phyloP scores from a whole-genome alignment of 1,284 basidiomycete genomes.

The Salmacisia buchloeana region DNA sequence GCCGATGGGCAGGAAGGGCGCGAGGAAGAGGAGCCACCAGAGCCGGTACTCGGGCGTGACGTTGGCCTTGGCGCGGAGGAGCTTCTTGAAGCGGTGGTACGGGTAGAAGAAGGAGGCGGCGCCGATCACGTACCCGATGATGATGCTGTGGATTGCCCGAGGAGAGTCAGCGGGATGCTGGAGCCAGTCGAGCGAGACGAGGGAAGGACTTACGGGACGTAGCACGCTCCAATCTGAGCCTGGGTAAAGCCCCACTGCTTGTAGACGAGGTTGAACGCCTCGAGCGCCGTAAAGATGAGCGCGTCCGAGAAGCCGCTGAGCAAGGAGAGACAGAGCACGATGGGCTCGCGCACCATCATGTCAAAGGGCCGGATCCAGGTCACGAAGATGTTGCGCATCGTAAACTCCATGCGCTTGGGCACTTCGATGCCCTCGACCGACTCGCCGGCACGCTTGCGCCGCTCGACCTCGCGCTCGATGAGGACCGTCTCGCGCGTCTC shows the following conservation, averaged over 20 bases:
- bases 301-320: constrained; percentile 52
- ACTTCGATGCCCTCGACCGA: neutral
- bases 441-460: constrained; percentile 46
- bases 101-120: constrained; percentile 51
- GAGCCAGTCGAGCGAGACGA: neutral
- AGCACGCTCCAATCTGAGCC: constrained; percentile 48
- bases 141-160: constrained; percentile 24
- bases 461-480: constrained; percentile 52
- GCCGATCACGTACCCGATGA: constrained; percentile 52
- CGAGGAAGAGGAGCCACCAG: constrained; percentile 50
- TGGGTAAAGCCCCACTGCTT: constrained; percentile 52
- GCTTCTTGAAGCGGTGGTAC: constrained; percentile 14
- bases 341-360: constrained; percentile 52
- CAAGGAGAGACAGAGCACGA: constrained; percentile 52
- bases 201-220: constrained; percentile 36
- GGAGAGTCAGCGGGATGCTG: neutral
- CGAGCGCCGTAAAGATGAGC: constrained; percentile 53
- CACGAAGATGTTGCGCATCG: constrained; percentile 45
- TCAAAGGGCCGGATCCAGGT: constrained; percentile 51
- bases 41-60: constrained; percentile 51
- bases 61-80: constrained; percentile 35
- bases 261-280: constrained; percentile 53
- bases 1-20: constrained; percentile 52
- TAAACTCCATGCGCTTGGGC: constrained; percentile 42
- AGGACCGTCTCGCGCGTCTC: constrained; percentile 52